Evolutionary conservation across 345 rosid species (phyloP).

Genomic region (Barbarea vulgaris): DNA sequence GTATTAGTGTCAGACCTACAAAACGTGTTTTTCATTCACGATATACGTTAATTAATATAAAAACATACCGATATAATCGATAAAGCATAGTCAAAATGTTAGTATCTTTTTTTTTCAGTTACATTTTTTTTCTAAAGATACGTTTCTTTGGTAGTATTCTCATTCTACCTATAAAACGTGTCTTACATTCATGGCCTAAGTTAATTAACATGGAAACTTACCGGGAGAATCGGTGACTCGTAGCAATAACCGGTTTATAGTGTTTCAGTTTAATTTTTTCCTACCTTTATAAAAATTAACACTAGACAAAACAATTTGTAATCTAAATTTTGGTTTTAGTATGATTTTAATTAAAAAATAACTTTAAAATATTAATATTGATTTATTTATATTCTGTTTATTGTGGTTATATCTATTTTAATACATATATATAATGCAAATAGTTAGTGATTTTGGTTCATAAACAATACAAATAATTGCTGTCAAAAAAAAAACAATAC

Average conservation of each 20-base stretch:
- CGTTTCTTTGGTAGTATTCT: neutral
- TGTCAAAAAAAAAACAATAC: too few relatives aligned
- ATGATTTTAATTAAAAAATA: neutral
- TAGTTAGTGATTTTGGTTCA: too few relatives aligned
- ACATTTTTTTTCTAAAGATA: too few relatives aligned
- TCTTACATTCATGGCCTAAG: neutral
- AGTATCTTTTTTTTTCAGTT: neutral
- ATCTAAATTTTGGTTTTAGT: neutral
- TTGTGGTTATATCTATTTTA: neutral
- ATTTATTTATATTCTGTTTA: too few relatives aligned
- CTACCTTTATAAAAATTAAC: neutral
- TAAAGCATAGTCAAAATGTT: neutral
- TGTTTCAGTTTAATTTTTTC: neutral
- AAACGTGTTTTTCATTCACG: neutral
- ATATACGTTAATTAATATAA: too few relatives aligned
- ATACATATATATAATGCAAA: too few relatives aligned
- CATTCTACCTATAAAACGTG: neutral
- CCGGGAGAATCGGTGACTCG: neutral
- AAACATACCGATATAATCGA: neutral
- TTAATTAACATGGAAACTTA: neutral
- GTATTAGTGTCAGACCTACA: too few relatives aligned
- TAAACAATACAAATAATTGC: too few relatives aligned
- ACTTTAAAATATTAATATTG: too few relatives aligned
- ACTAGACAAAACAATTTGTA: neutral
- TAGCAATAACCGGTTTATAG: neutral